Evolutionary conservation across 768 basidiomycete species (phyloP), one percentile per base, ranked within the genome.

Genomic region (Grammothele lineata): DNA sequence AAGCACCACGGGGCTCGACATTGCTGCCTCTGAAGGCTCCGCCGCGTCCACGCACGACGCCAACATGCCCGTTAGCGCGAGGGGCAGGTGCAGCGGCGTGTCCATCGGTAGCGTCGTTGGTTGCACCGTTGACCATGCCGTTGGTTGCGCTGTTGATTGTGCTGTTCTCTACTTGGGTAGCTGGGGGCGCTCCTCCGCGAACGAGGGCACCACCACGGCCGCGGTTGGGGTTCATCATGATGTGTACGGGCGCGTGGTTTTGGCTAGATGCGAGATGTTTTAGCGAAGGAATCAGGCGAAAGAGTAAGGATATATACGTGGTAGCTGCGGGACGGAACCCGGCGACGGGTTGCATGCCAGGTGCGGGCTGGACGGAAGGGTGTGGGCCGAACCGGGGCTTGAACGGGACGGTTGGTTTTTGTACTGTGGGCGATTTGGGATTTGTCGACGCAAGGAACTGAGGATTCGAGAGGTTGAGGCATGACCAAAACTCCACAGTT

Each of bases 361-460:
- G 70, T 4, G 68, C 57, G 5, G 82, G 77, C 22, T 73, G 74
- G n/a, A 85, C 66, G 38, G 68, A 70, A 3, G 85, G 83, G 57
- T 80, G 71, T 8, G 85, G 82, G 0, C 87, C 86, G 56, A 79
- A 72, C 19, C 78, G 75, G 39, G 85, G 85, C 42, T 75, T 80
- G 71, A 88, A 89, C 0, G 81, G 76, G 4, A 67, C 45, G 14
- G 70, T 70, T 17, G 68, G 72, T 35, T 56, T 47, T 15, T 71
- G 71, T 17, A 74, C 72, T 4, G 74, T 71, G 0, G 80, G 77
- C 2, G 67, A 73, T 51, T 76, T 76, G 0, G 83, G 79, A 27
- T 81, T 78, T 5, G 83, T 90, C 0, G 85, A 80, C 14, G 85
- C 82, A 15, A 88, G 74, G 63, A 89, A 96, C 64, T 98, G 95